These are phyloP conservation scores for Gryganskiella cystojenkinii DNA, from an alignment of 192 early-diverging fungal genomes.

Conservation along the genomic window DNA sequence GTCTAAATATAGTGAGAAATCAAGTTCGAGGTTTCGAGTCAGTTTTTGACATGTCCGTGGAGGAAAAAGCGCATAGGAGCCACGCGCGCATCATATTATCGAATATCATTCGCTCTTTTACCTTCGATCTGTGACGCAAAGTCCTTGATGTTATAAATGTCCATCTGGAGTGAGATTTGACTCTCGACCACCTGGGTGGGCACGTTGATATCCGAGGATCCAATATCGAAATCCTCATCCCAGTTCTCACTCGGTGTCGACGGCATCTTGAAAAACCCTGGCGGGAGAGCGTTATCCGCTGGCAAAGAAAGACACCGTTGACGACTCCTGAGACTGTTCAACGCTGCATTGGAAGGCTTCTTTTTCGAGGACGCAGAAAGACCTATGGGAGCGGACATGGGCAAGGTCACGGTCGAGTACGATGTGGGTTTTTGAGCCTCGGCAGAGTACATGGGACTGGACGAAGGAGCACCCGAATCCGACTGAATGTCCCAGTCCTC, in stretches of 20 bases:
- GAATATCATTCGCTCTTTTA: constrained; percentile 12
- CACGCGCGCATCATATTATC: too few relatives aligned
- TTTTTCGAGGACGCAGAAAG: constrained; percentile 5
- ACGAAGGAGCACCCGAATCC: constrained; percentile 28
- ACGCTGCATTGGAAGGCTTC: constrained; percentile 27
- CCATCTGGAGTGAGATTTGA: constrained; percentile 51
- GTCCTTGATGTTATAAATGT: constrained; percentile 53
- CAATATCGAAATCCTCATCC: constrained; percentile 57
- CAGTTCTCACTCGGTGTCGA: constrained; percentile 51
- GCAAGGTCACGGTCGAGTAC: constrained; percentile 22
- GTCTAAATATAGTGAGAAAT: constrained; percentile 22
- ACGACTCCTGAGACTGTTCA: constrained; percentile 22
- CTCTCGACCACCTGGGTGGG: constrained; percentile 48
- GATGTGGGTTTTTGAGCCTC: constrained; percentile 18
- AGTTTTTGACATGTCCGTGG: too few relatives aligned
- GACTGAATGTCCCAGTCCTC: constrained; percentile 51
- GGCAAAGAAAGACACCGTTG: constrained; percentile 26
- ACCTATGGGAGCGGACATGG: neutral
- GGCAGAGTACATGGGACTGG: constrained; percentile 44
- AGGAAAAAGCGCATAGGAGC: neutral
- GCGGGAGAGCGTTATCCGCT: neutral
- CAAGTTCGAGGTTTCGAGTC: too few relatives aligned
- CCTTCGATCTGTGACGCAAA: constrained; percentile 53
- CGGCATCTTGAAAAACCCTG: constrained; percentile 21
- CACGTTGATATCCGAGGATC: constrained; percentile 41